Evolutionary conservation across 139 green algal species (phyloP), one percentile per base, ranked within the genome.

Genomic region (Coelastrella sp.): DNA sequence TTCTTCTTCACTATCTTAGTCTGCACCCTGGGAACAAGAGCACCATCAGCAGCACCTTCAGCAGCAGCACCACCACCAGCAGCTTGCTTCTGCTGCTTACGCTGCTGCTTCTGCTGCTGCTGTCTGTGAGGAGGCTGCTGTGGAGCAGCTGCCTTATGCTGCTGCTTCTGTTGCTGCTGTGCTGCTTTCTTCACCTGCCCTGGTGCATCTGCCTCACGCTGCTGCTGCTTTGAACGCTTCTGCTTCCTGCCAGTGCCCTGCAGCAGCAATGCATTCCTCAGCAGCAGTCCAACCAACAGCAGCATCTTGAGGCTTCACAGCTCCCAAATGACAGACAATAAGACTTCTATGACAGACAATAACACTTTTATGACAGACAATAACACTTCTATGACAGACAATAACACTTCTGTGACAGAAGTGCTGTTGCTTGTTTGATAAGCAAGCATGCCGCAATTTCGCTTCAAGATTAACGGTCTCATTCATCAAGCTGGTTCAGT

Each of bases 1-100:
- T 85, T 92, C 82, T 89, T 92, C 82, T 89, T 92, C 7, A 65
- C 81, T 19, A 85, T 58, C 17, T 85, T 25, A 17, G 56, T 82
- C 56, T 87, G 80, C 24, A 90, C 68, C 9, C 59, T 10, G 5
- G 85, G 78, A 0, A 85, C 73, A 15, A 84, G 61, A 15, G 68
- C 19, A 22, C 61, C 22, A 78, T 81, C 68, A 24, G 25, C 19
- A 35, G 74, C 91, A 93, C 20, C 84, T 17, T 10, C 85, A 65
- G 56, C 72, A 80, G 84, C 68, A 27, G 35, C 63, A 65, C n/a
- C 65, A 11, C 14, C 19, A 35, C 6, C 25, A 27, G 56, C 27
- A 11, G 56, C 24, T 72, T 78, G 57, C 57, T 83, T 63, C 74
- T 90, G 49, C 17, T 82, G 70, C 70, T 90, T 78, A 8, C 22